Evolutionary conservation across 495 filamentous ascomycete species (phyloP), one percentile per base, ranked within the genome.

Genomic region (Evernia prunastri): DNA sequence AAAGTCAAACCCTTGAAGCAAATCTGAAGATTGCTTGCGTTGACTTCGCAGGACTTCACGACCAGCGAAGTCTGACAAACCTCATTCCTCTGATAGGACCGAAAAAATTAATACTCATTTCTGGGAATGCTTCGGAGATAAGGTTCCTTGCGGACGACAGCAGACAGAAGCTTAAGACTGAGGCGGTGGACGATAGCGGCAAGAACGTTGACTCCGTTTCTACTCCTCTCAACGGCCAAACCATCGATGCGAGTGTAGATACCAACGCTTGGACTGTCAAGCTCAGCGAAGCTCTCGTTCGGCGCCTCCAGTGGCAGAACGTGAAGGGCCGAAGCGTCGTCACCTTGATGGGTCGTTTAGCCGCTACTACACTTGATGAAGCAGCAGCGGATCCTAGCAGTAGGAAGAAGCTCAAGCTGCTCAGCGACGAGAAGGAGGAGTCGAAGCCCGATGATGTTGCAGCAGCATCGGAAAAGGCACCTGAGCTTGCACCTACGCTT

Each of bases 231-330:
- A 79, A 88, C 42, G 91, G 91, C 20, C 76, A 81, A 58, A 76
- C 79, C 4, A 81, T 97, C 57, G 86, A 97, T 72, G 94, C 93
- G 18, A 96, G 92, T 68, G 92, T 97, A 43, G 94, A 99, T 69
- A 97, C 92, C 10, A 97, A 97, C 72, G 93, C 94, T 29, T 99
- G 94, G 94, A 87, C 88, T 35, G 88, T 97, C 58, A 96, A 91
- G 70, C 81, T 99, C 36, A 90, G 88, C 62, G 89, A 92, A 64
- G 77, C 81, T 47, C 84, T 99, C 33, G 87, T 94, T 37, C 87
- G 88, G 68, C 84, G 87, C 31, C 78, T 99, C 29, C 90, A 89
- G 71, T 97, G 95, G 94, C 95, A 97, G 79, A 90, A 92, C 60
- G 91, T 97, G 57, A 83, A 87, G 66, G 91, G 87, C 9, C 78